Evolutionary conservation across 2,329 filamentous ascomycete species (phyloP).

Genomic region (Colletotrichum agaves): DNA sequence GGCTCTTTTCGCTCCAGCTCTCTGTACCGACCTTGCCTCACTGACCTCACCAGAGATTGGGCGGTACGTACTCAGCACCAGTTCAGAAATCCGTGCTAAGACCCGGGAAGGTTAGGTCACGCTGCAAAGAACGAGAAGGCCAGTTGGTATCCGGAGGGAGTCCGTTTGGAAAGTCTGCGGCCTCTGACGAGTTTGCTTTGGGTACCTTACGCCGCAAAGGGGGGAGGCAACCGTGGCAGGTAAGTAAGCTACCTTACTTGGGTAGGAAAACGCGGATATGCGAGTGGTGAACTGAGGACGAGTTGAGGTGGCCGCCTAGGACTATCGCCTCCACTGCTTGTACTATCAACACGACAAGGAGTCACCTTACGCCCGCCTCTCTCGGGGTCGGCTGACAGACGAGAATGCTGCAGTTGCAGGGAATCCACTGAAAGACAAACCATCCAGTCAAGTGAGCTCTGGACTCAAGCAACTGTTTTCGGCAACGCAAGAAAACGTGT

Average conservation of each 20-base stretch:
- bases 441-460: background rate
- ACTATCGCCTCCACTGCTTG: slow-evolving; percentile 8
- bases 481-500: background rate
- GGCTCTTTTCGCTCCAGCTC: background rate
- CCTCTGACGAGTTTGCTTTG: too few species aligned
- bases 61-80: slow-evolving; percentile 9
- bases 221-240: too few species aligned
- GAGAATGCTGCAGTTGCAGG: slow-evolving; percentile 1
- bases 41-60: background rate
- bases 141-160: background rate
- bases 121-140: background rate
- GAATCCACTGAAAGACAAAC: slow-evolving; percentile 9
- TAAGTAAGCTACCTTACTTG: too few species aligned
- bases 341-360: slow-evolving; percentile 15
- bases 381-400: slow-evolving; percentile 9
- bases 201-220: background rate
- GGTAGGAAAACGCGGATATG: too few species aligned
- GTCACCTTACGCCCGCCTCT: slow-evolving; percentile 7
- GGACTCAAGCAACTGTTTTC: background rate
- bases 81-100: background rate
- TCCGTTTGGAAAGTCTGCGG: background rate
- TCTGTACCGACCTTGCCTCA: background rate
- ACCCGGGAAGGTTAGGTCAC: background rate
- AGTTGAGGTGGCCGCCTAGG: background rate
- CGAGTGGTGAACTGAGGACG: background rate